Base-by-base conservation (phyloP, 306 rosid genomes). In the Crotalaria pallida region DNA sequence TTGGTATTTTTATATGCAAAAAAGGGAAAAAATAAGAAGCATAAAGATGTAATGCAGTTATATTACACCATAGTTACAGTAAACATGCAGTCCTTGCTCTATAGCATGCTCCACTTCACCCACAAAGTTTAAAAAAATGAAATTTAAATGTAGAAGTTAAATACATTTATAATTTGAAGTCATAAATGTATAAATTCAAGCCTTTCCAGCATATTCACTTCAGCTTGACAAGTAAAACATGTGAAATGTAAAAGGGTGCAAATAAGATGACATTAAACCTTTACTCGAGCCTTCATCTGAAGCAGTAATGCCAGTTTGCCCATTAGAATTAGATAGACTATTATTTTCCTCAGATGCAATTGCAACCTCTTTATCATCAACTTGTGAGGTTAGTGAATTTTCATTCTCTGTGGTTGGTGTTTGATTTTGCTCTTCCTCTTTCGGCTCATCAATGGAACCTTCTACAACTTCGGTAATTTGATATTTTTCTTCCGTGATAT, bases 211-310 rank as follows among this genome's bases (percentile, higher is more conserved):
- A 65, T 22, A n/a, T 71, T 77, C 49, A 31, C 49, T 58, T 43
- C 67, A 67, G 47, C 58, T 65, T 51, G 36, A 71, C 17, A 40
- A 57, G 26, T 50, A 70, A 73, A 68, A 43, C 22, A 18, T 27
- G 51, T 21, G 49, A 58, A 31, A 67, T 24, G 68, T 17, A 61
- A 47, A 29, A 12, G 21, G 66, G 22, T 3, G 71, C 34, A 62
- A 49, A 55, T 67, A 74, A 75, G 60, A 58, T 50, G 60, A 71
- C 69, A 45, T 52, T 60, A 17, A 53, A 83, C 84, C 82, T 79
- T 71, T 62, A 41, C 63, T 61, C 12, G 3, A 72, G 81, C 63
- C 66, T 71, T 76, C 67, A 55, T 27, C 84, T 40, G 84, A 79
- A 71, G 71, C 57, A 71, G 77, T 21, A 57, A 38, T 18, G 18